Conservation (phyloP, 805 yeast genomes). For the Candida succiphila region DNA sequence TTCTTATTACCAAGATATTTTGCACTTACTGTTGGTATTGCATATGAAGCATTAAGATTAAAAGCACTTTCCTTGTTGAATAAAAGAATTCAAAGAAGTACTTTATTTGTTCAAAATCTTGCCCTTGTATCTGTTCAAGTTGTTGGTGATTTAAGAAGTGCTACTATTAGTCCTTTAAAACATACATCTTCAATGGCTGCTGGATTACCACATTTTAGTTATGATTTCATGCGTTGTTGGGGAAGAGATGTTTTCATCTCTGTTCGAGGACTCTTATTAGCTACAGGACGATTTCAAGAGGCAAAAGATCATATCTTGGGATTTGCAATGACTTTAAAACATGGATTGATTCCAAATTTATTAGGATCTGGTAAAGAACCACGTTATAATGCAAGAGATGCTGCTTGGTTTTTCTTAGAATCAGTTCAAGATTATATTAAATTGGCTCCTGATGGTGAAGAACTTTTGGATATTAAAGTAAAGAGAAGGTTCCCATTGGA, state of each 20-base stretch:
- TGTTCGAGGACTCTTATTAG: constrained; percentile 68
- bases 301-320: constrained; percentile 77
- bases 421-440: constrained; percentile 75
- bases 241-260: constrained; percentile 94
- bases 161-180: constrained; percentile 62
- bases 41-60: constrained; percentile 73
- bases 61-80: constrained; percentile 54
- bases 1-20: constrained; percentile 82
- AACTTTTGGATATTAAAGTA: constrained; percentile 61
- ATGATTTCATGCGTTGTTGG: constrained; percentile 94
- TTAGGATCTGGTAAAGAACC: constrained; percentile 92
- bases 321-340: constrained; percentile 86
- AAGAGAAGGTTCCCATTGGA: constrained; percentile 75
- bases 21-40: constrained; percentile 69
- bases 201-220: constrained; percentile 90
- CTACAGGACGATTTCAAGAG: constrained; percentile 68
- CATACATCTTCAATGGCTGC: constrained; percentile 80
- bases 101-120: constrained; percentile 68
- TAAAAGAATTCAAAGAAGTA: constrained; percentile 43
- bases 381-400: constrained; percentile 92
- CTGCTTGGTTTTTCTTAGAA: constrained; percentile 91
- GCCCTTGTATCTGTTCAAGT: constrained; percentile 81
- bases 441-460: constrained; percentile 58
- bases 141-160: constrained; percentile 64
- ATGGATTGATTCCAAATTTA: constrained; percentile 89